Evolutionary conservation across 1,284 basidiomycete genomes (phyloP).

Genomic region (Thecaphora thlaspeos): DNA sequence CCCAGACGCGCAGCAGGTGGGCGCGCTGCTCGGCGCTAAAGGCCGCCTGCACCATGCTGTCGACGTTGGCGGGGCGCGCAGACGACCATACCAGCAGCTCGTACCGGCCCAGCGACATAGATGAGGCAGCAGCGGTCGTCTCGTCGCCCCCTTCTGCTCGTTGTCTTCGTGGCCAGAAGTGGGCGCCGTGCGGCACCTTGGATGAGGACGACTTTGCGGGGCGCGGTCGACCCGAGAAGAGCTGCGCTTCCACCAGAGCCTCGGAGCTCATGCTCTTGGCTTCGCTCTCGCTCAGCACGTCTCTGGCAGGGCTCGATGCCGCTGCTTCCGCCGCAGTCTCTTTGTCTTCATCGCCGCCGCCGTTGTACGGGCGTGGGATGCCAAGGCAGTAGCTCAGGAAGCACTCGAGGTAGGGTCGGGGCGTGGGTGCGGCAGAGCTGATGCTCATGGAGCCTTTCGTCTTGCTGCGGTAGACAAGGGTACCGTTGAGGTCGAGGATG

Average conservation of each 20-base stretch:
- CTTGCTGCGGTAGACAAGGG: conserved; percentile 69
- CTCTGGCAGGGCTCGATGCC: too few species aligned
- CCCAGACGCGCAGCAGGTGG: conserved; percentile 70
- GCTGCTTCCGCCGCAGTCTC: too few species aligned
- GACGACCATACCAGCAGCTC: conserved; percentile 85
- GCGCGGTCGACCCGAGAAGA: too few species aligned
- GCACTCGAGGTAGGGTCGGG: conserved; percentile 68
- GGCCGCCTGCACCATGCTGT: conserved; percentile 60
- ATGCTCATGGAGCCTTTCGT: conserved; percentile 10
- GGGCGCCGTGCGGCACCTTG: conserved; percentile 30
- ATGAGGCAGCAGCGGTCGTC: too few species aligned
- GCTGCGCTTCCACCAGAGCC: too few species aligned
- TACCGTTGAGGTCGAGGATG: conserved; percentile 78
- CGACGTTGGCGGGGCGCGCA: conserved; percentile 75
- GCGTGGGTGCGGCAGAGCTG: conserved; percentile 21
- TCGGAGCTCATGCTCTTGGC: too few species aligned
- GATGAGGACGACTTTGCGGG: too few species aligned
- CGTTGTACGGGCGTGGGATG: neutral
- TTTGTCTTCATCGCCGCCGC: too few species aligned
- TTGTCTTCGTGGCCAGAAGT: conserved; percentile 24
- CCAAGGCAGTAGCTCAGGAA: conserved; percentile 65
- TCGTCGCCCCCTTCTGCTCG: too few species aligned
- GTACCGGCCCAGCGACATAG: conserved; percentile 63
- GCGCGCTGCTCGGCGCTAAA: conserved; percentile 54
- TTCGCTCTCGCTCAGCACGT: too few species aligned